Base-by-base conservation (phyloP, 148 eudicot genomes). In the Camellia lanceoleosa region DNA sequence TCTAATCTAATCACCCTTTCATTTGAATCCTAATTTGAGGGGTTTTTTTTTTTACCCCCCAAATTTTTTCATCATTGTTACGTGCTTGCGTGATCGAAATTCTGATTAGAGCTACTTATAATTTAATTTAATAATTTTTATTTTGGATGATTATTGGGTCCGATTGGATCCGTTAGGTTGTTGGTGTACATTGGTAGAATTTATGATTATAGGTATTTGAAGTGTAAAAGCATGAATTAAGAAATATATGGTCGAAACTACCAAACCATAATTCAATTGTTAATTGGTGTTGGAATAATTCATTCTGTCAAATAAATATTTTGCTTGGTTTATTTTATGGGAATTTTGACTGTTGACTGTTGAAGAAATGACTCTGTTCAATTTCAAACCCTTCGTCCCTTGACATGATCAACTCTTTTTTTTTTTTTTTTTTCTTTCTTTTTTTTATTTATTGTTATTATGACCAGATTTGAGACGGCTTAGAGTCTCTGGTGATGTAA, bases 261-360 rank as follows among this genome's bases (percentile, higher is more conserved):
- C 44, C 58, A 54, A 52, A 54, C 61, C 60, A 52, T 52, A 10
- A 51, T 71, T 58, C 61, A 3, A 58, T 6, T 58, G 61, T 58
- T 58, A 58, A 46, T 4, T 46, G 7, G 58, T 51, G 38, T 47
- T 4, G 23, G 8, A 68, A 68, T 5, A 68, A 5, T 7, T 49
- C 46, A 2, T 43, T 68, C 8, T 8, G 4, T 68, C 23, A 5
- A 68, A 68, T 8, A 68, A 42, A 6, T 68, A 68, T 43, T 42
- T n/a, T 69, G 12, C 73, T 68, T 18, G 73, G 73, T 46, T 68
- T 70, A 70, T 70, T 2, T 46, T 70, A 16, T 47, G 74, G 74
- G 38, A 49, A 49, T 18, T 46, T 8, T 46, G 11, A 12, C 30
- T 23, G 3, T 44, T 16, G 30, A 44, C 54, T 44, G 73, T 14